These are phyloP conservation scores for Nyssa sinensis DNA, from an alignment of 148 eudicot species.

Conservation along the genomic window DNA sequence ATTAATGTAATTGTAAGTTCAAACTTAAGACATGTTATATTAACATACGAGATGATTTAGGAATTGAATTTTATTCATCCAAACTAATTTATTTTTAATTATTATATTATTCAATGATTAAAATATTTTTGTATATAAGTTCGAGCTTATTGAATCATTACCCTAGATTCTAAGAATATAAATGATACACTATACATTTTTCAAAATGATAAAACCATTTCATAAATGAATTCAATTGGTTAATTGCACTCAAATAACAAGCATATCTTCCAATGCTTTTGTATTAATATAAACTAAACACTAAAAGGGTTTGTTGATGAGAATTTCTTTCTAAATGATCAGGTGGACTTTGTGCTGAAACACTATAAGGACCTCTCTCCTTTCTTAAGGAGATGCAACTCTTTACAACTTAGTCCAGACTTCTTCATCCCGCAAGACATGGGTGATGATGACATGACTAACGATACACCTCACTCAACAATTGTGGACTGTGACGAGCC, in stretches of 20 bases:
- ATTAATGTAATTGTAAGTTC: no score
- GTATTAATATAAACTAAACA: not conserved
- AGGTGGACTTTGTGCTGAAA: conserved; percentile 86
- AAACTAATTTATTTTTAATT: no score
- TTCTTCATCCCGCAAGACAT: conserved; percentile 86
- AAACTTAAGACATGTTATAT: no score
- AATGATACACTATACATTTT: no score
- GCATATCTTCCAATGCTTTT: not conserved
- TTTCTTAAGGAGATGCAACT: conserved; percentile 68
- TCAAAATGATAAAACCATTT: not conserved
- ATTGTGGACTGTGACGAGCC: conserved; percentile 73
- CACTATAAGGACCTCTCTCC: conserved; percentile 81
- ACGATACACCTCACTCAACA: conserved; percentile 67
- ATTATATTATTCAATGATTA: no score
- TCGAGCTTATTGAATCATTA: no score
- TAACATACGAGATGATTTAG: no score
- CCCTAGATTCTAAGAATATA: not conserved
- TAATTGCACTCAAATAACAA: no score
- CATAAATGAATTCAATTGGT: not conserved
- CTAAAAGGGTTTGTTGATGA: not conserved
- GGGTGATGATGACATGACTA: conserved; percentile 70
- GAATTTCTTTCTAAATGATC: not conserved
- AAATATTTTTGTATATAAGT: no score
- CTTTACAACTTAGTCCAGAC: conserved; percentile 77
- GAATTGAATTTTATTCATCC: no score